Percentiles rank a stretch among this genome's conserved stretches.
phyloP scores from a whole-genome alignment of 148 eudicot genomes.

The Spergularia bocconei region DNA sequence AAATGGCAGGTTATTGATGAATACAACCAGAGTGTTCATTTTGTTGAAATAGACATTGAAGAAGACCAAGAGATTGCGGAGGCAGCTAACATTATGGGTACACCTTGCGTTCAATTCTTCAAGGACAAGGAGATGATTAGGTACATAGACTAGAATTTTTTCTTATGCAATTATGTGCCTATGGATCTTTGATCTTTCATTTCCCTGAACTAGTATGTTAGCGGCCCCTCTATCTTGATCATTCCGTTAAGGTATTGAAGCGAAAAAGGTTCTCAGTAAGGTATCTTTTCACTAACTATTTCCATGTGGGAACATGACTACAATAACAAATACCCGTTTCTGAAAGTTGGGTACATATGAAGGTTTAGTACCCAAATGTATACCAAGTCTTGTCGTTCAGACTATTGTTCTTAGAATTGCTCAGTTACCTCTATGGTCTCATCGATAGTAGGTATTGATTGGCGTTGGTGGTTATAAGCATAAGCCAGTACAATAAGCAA shows the following conservation, averaged over 20 bases:
- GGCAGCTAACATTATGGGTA: conserved; percentile 99
- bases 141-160: conserved; percentile 40
- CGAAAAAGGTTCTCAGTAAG: no score
- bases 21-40: conserved; percentile 74
- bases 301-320: neutral
- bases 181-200: neutral
- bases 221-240: no score
- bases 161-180: neutral
- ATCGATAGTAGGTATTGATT: no score
- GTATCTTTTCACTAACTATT: no score
- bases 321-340: neutral
- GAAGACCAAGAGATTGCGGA: conserved; percentile 97
- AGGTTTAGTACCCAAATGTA: no score
- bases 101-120: conserved; percentile 97
- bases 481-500: neutral
- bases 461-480: no score
- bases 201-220: neutral
- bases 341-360: no score
- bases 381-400: no score
- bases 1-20: conserved; percentile 92
- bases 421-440: no score
- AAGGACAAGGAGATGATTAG: conserved; percentile 93
- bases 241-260: no score
- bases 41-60: conserved; percentile 91
- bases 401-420: no score